Evolutionary conservation across 2,329 filamentous ascomycete species (phyloP).

Genomic region (Diaporthe vaccinii): DNA sequence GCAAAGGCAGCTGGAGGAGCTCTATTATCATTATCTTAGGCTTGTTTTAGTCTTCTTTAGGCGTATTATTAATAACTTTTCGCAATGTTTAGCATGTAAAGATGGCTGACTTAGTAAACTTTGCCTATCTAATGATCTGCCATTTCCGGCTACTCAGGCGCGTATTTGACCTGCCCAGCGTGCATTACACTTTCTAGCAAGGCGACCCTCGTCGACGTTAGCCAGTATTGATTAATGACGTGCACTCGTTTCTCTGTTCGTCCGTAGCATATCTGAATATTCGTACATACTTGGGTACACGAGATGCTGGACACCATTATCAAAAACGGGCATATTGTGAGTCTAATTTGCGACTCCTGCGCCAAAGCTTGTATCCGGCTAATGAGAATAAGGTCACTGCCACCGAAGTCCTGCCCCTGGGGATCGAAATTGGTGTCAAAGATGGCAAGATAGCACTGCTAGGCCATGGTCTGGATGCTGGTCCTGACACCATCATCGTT

Average conservation of each 20-base stretch:
- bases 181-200: neutral
- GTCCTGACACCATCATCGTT: constrained; percentile 52
- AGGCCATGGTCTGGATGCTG: constrained; percentile 53
- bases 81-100: no score
- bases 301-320: constrained; percentile 45
- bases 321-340: constrained; percentile 46
- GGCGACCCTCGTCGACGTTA: no score
- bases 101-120: no score
- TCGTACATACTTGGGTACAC: constrained; percentile 1
- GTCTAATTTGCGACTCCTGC: neutral
- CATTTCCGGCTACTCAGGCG: neutral
- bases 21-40: no score
- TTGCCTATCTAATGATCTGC: neutral
- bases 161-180: neutral
- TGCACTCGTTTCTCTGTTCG: neutral
- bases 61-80: no score
- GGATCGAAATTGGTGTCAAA: constrained; percentile 61
- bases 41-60: no score
- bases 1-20: no score
- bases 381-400: constrained; percentile 56
- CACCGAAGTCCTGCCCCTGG: constrained; percentile 57
- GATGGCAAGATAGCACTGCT: constrained; percentile 60
- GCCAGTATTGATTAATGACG: neutral
- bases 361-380: neutral
- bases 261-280: neutral